A percentile compares a stretch with the other conserved stretches of the same genome.
Evolutionary conservation across 495 filamentous ascomycete genomes (phyloP).

Genomic region (Platismatia glauca): DNA sequence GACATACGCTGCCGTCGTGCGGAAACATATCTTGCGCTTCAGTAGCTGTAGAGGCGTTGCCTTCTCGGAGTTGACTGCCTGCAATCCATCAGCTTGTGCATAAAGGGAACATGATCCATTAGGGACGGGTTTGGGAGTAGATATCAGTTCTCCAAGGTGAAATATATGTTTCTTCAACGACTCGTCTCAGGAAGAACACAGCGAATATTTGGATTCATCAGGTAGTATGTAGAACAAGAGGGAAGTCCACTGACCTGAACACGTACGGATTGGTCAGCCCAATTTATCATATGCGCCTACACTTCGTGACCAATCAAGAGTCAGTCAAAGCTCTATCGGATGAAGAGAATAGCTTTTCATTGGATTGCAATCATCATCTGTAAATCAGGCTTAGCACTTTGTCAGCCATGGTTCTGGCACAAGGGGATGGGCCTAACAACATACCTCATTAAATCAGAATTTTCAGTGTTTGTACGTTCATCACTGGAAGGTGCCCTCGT

Average conservation of each 20-base stretch:
- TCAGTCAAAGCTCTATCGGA: background rate
- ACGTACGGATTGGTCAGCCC: background rate
- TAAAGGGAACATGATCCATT: background rate
- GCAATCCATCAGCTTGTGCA: background rate
- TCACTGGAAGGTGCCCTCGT: constrained; percentile 56
- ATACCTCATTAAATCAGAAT: constrained; percentile 99
- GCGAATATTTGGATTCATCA: constrained; percentile 71
- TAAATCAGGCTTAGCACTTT: constrained; percentile 23
- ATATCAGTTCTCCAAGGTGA: constrained; percentile 96
- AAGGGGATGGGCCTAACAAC: constrained; percentile 20
- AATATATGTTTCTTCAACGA: constrained; percentile 65
- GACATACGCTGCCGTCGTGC: background rate
- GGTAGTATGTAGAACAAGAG: constrained; percentile 23
- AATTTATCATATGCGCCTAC: background rate
- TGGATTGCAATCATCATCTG: constrained; percentile 15
- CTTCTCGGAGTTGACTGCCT: background rate
- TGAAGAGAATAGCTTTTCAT: background rate
- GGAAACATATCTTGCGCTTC: background rate
- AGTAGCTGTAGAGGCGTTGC: background rate
- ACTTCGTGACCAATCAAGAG: constrained; percentile 1
- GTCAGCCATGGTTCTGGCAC: constrained; percentile 35
- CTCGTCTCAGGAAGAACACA: constrained; percentile 72
- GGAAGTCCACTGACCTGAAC: background rate
- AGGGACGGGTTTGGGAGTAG: background rate
- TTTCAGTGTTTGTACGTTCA: constrained; percentile 75